Evolutionary conservation across 2,329 filamentous ascomycete species (phyloP), one percentile per base, ranked within the genome.

Genomic region (Pseudomassariella vexata): DNA sequence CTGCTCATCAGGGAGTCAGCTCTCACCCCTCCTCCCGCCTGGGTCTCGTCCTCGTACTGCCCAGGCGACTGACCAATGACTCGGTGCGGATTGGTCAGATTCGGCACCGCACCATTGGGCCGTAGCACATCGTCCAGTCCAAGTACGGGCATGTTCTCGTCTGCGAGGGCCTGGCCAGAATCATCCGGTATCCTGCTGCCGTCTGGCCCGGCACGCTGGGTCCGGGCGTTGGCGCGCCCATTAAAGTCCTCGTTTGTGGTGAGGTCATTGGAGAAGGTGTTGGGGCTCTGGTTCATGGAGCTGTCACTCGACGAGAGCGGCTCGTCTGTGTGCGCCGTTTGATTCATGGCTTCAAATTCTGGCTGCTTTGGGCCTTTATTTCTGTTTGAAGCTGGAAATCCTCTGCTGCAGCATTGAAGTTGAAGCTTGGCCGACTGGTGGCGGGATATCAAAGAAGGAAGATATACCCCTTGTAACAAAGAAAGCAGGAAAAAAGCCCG

Each of bases 161-260:
- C 40, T 7, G 40, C 37, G 15, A 49, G 44, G 12, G 42, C 43
- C 27, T 49, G 45, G 9, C 52, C 52, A 4, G 55, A 49, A 33
- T 48, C 39, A 19, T 46, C 39, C 27, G 52, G 47, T 36, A 39
- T 45, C 37, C 44, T 45, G 5, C 20, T 41, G n/a, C n/a, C n/a
- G 19, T 32, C 37, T 19, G 24, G 40, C 26, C 34, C 19, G 11
- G 44, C 46, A 12, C 50, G 44, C 32, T 47, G 51, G 24, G 45
- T 47, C 17, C 58, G 48, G 15, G 52, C 35, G 34, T 74, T 76
- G 29, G 65, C 67, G 43, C 71, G 60, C 37, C 66, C 64, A 44
- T 71, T 68, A 36, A 78, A 53, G 43, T 76, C 72, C 36, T 68
- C 65, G 38, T 70, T 67, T 10, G 73, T 77, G n/a, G 70, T 73